Evolutionary conservation across 2,329 filamentous ascomycete species (phyloP).

Genomic region (Pseudonectria buxi): DNA sequence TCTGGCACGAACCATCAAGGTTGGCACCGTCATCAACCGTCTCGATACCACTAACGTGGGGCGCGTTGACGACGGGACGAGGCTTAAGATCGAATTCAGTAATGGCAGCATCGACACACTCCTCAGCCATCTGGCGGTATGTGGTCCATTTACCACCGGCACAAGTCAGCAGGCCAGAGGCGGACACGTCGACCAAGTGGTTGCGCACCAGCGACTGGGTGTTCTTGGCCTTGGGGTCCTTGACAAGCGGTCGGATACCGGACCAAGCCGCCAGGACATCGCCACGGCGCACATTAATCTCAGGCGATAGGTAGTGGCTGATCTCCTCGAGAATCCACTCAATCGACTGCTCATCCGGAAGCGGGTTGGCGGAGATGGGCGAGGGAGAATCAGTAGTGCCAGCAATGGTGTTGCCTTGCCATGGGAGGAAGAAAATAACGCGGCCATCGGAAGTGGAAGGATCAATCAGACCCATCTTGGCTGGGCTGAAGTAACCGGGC

Average conservation of each 20-base stretch:
- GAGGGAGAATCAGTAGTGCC: slow-evolving; percentile 80
- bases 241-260: slow-evolving; percentile 78
- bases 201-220: slow-evolving; percentile 84
- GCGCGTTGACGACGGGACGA: slow-evolving; percentile 50
- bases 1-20: slow-evolving; percentile 65
- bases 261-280: slow-evolving; percentile 90
- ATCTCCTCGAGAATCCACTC: slow-evolving; percentile 84
- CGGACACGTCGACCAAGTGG: slow-evolving; percentile 74
- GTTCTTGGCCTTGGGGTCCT: slow-evolving; percentile 77
- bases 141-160: slow-evolving; percentile 91
- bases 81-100: slow-evolving; percentile 58
- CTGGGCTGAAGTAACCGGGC: slow-evolving; percentile 78
- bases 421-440: slow-evolving; percentile 89
- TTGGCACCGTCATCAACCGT: slow-evolving; percentile 63
- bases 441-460: slow-evolving; percentile 80
- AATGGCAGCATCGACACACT: slow-evolving; percentile 77
- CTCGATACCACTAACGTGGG: slow-evolving; percentile 63
- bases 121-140: slow-evolving; percentile 88
- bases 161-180: slow-evolving; percentile 74
- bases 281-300: slow-evolving; percentile 76
- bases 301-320: slow-evolving; percentile 71
- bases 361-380: slow-evolving; percentile 62
- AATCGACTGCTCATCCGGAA: slow-evolving; percentile 77
- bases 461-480: slow-evolving; percentile 83
- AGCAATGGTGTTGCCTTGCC: slow-evolving; percentile 89